A percentile compares a stretch with the other conserved stretches of the same genome.
These are phyloP conservation scores for Circinella minor DNA, from an alignment of 371 early-diverging fungal species.

Conservation along the genomic window DNA sequence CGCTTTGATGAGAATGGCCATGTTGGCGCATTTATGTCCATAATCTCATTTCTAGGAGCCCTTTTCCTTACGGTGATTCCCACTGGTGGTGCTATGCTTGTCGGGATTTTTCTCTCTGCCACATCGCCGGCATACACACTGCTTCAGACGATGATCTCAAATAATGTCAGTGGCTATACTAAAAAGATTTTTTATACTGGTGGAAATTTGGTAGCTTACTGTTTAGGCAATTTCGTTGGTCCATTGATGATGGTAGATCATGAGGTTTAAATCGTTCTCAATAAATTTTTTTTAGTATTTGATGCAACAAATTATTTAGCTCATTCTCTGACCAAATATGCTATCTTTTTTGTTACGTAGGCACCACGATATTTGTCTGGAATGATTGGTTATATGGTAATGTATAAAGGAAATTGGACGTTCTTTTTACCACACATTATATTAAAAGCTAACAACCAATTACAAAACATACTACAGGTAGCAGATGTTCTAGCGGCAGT, in stretches of 20 bases:
- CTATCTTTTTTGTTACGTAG: slow-evolving; percentile 25
- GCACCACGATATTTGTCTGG: slow-evolving; percentile 23
- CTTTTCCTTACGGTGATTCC: slow-evolving; percentile 18
- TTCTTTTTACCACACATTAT: too few species aligned
- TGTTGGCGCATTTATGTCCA: slow-evolving; percentile 9
- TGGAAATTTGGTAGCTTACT: slow-evolving; percentile 18
- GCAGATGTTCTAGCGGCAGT: slow-evolving; percentile 29
- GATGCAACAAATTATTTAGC: not conserved
- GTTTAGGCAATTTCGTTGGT: slow-evolving; percentile 25
- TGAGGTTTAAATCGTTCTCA: slow-evolving; percentile 16
- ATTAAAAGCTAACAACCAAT: not conserved
- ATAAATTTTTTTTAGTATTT: too few species aligned
- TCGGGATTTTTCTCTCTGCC: slow-evolving; percentile 21
- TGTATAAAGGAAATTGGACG: too few species aligned
- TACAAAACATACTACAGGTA: not conserved
- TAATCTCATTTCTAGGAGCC: slow-evolving; percentile 17
- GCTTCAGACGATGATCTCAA: slow-evolving; percentile 15
- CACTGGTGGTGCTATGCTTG: slow-evolving; percentile 11
- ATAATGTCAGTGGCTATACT: slow-evolving; percentile 25
- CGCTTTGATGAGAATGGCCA: slow-evolving; percentile 8
- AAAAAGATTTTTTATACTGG: slow-evolving; percentile 27
- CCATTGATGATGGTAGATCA: slow-evolving; percentile 25
- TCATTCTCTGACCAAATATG: not conserved
- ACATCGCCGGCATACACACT: slow-evolving; percentile 13
- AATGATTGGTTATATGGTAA: slow-evolving; percentile 25